Evolutionary conservation across 192 early-diverging fungal genomes (phyloP), one percentile per base, ranked within the genome.

Genomic region (Geranomyces michiganensis): DNA sequence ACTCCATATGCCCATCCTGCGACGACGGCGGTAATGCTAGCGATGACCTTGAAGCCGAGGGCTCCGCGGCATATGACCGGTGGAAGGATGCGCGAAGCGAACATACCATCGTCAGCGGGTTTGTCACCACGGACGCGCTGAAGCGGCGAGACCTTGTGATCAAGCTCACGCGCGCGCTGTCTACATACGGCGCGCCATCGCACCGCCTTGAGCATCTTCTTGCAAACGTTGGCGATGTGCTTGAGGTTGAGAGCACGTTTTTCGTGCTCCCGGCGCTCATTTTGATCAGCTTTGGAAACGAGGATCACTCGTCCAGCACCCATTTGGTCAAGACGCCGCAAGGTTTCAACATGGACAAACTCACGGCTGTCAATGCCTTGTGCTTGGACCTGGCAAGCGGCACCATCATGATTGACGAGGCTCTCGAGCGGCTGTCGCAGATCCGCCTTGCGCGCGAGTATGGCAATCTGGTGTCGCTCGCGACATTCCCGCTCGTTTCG

Each of bases 131-230:
- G 62, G 62, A 64, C 27, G 43, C 41, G 5, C 56, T 70, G n/a
- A 68, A 62, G 24, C 47, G 43, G n/a, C 71, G 73, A 22, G 75
- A 79, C 45, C 82, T 85, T 67, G 33, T 85, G 21, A 78, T 85
- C 63, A 68, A 81, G 55, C 72, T 85, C 0, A 36, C 81, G 9
- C 75, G 71, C 9, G 80, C 76, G 19, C 75, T 80, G 17, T 62
- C 74, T 27, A 36, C 70, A 36, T 85, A 79, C 67, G 84, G 84
- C 15, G 74, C 78, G 26, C 84, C 84, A 15, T 70, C 73, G 2
- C 84, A 85, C 68, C 72, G 81, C 26, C 69, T 85, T 8, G 84
- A 85, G 63, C 72, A 70, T 60, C 77, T 79, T 29, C 62, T 85
- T 27, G 26, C 45, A 51, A 29, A 43, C 26, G 76, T 85, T 41